Base-by-base conservation (phyloP, 305 asterid genomes). In the Solanum hybrid region DNA sequence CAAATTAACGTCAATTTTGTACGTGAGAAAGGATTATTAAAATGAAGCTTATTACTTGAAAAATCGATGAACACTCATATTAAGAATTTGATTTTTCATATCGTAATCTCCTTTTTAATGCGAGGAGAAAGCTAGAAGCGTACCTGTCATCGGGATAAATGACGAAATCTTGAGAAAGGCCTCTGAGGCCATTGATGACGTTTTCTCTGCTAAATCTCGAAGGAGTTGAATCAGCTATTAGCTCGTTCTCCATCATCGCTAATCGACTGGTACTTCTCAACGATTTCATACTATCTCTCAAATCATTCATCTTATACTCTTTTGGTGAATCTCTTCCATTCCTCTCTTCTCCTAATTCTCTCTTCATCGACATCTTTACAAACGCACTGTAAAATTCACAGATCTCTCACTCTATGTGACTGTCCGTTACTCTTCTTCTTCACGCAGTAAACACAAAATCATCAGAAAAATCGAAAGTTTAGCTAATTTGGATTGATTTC, bases 141-240 rank as follows among this genome's bases (percentile, higher is more conserved):
- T 89, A 96, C 99, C 97, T 92, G 95, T 94, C 95, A 15, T 96
- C 96, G 1, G 99, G 98, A 87, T 95, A 93, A 89, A 97, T 94
- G 90, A 89, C 92, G 36, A 89, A 91, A 38, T 94, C 95, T 32
- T 89, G 94, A 2, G 96, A 95, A 13, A 96, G 91, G 90, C 89
- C 96, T 87, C 82, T 94, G 61, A 96, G 79, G 90, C 97, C 99
- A 89, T 93, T 76, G 88, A 97, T 57, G 88, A 96, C 94, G 51
- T 57, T 91, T 61, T 94, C 94, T 29, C 94, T 90, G 96, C 98
- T 95, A 32, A 95, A 93, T 87, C 90, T 90, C 78, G 93, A 93
- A 3, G 41, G 90, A 38, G 87, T 41, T 22, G 51, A 34, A 88
- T 89, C 89, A 92, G 90, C 79, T 92, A 95, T 2, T 26, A 95